Base-by-base conservation (phyloP, 1,284 basidiomycete genomes). In the Malassezia sympodialis region DNA sequence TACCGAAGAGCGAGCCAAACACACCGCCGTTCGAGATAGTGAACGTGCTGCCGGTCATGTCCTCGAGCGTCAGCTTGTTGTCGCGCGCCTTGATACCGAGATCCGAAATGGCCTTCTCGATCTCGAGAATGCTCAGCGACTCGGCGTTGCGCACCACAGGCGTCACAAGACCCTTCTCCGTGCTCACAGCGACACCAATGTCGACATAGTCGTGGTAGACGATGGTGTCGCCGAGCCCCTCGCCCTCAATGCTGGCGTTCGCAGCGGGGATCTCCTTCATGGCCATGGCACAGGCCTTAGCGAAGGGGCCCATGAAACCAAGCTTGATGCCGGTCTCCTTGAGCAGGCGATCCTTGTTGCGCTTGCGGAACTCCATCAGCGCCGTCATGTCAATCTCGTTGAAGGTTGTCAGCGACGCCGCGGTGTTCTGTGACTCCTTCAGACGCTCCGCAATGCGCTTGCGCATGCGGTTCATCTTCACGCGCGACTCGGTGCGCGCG, bases 341-440 rank as follows among this genome's bases (percentile, higher is more conserved):
- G 53, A 91, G 80, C 47, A 96, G 80, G 53, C 83, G 80, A 66
- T 96, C 90, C 82, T 98, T 98, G 84, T 93, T 93, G 73, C 87
- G 84, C 74, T 85, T 84, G 68, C 94, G 86, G 84, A 98, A 85
- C 50, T 87, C 85, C 80, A 96, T 88, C 60, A 96, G 79, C 43
- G 85, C 85, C 42, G 88, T 90, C 93, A 98, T 98, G 80, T 98
- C 93, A 75, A 98, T 90, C 79, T 98, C 93, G 79, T 98, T 96
- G 82, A 98, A 98, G 41, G 93, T 98, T 49, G 94, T 98, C 62
- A 98, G 79, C 56, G 90, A 90, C 43, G 93, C 93, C 10, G 93
- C 94, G 12, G 90, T 83, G 77, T 96, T 96, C 78, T 98, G 93
- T 39, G 91, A 94, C 76, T 96, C 87, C 80, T 98, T 98, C 75